These are phyloP conservation scores for Pseudogymnoascus pannorum DNA, from an alignment of 2,329 filamentous ascomycete species.

Conservation along the genomic window DNA sequence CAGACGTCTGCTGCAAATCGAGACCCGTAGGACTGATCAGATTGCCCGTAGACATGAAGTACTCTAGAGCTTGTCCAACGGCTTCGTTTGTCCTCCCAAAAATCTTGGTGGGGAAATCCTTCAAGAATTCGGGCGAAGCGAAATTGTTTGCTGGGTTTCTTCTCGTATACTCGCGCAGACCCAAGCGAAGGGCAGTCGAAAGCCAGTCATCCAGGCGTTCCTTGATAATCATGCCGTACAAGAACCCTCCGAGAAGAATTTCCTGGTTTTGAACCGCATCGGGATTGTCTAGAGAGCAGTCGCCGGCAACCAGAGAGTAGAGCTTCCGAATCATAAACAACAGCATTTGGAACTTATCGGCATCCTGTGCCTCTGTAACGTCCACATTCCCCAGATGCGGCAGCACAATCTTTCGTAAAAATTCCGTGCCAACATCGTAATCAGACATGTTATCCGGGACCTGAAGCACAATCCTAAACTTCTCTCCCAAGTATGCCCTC, in stretches of 20 bases:
- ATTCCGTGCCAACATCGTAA: constrained; percentile 85
- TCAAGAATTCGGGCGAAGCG: constrained; percentile 66
- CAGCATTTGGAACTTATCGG: constrained; percentile 88
- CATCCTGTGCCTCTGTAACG: constrained; percentile 75
- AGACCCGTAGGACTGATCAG: constrained; percentile 83
- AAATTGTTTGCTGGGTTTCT: constrained; percentile 61
- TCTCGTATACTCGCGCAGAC: constrained; percentile 51
- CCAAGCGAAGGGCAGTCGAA: constrained; percentile 41
- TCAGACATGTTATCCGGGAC: constrained; percentile 78
- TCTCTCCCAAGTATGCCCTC: constrained; percentile 77
- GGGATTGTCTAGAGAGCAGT: constrained; percentile 89
- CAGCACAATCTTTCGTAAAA: constrained; percentile 80
- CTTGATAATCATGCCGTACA: constrained; percentile 94
- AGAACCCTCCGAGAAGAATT: constrained; percentile 82
- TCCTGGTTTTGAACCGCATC: constrained; percentile 97
- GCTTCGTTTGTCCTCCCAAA: constrained; percentile 81
- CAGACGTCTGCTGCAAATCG: constrained; percentile 88
- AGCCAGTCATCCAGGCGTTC: constrained; percentile 90
- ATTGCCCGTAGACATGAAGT: constrained; percentile 95
- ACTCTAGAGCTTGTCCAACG: constrained; percentile 78
- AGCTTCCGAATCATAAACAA: constrained; percentile 96
- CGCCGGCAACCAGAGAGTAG: constrained; percentile 85
- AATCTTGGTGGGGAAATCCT: constrained; percentile 71
- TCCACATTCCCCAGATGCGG: constrained; percentile 84
- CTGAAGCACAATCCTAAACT: constrained; percentile 82